Conservation (phyloP, 495 filamentous ascomycete genomes). For the Talaromyces trachyspermus region DNA sequence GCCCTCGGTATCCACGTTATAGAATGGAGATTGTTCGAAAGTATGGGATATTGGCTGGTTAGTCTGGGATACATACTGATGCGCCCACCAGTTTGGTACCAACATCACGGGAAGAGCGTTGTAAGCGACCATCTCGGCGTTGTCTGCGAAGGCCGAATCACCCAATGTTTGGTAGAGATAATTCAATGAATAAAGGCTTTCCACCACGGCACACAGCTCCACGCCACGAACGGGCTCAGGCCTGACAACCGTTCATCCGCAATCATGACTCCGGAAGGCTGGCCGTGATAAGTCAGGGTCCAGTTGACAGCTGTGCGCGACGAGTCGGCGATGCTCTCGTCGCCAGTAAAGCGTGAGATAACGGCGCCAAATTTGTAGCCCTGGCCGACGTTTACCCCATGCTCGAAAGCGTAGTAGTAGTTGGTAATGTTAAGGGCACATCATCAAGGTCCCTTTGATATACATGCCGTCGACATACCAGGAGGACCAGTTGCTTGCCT, state of each 20-base stretch:
- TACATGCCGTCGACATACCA: conserved; percentile 33
- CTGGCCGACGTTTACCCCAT: conserved; percentile 45
- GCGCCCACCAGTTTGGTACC: conserved; percentile 53
- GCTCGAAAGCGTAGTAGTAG: conserved; percentile 29
- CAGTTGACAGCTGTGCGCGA: conserved; percentile 35
- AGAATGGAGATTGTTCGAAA: conserved; percentile 42
- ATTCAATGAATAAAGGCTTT: conserved; percentile 36
- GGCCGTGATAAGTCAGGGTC: conserved; percentile 35
- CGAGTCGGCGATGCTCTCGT: conserved; percentile 31
- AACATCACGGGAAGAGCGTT: conserved; percentile 51
- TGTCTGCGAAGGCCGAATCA: conserved; percentile 47
- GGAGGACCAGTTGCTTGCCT: conserved; percentile 32
- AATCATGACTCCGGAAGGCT: conserved; percentile 30
- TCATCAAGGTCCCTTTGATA: conserved; percentile 35
- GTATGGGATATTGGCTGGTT: conserved; percentile 47
- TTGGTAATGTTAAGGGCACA: conserved; percentile 19
- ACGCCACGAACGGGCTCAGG: conserved; percentile 27
- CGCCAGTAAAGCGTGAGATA: conserved; percentile 28
- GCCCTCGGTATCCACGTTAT: conserved; percentile 26
- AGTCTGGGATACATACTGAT: conserved; percentile 51
- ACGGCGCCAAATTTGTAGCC: conserved; percentile 41
- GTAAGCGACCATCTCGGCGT: conserved; percentile 50
- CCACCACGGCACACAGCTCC: conserved; percentile 35
- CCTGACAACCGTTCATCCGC: conserved; percentile 30
- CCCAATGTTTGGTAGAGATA: conserved; percentile 36